Percentiles rank a stretch among this genome's conserved stretches.
phyloP scores from a whole-genome alignment of 106 monocot genomes.

The Dendrobium officinale region DNA sequence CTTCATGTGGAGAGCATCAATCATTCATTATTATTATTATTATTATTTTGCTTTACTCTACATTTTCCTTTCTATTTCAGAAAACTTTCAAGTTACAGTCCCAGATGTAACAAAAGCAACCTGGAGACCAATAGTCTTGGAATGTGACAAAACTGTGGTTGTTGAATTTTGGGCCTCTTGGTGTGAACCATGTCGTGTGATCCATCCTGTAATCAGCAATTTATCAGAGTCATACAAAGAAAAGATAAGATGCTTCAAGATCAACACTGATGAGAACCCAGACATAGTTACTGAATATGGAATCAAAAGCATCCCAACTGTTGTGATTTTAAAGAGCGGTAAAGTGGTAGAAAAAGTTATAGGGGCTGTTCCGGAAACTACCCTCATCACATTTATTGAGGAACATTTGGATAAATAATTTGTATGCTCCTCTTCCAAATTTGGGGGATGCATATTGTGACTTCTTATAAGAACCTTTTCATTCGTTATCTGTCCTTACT shows the following conservation, averaged over 20 bases:
- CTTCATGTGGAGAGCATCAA: no score
- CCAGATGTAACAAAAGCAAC: constrained; percentile 4
- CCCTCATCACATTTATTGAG: constrained; percentile 15
- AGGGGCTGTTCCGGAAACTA: constrained; percentile 33
- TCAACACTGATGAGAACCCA: constrained; percentile 38
- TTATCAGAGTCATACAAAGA: constrained; percentile 19
- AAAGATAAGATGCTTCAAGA: constrained; percentile 24
- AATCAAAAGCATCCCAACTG: constrained; percentile 41
- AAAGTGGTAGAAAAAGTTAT: constrained; percentile 34
- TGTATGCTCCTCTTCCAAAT: neutral
- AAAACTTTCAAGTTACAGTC: neutral
- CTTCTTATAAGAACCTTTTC: neutral
- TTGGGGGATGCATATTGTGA: neutral
- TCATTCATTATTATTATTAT: neutral
- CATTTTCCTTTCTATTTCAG: neutral
- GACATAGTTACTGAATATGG: constrained; percentile 23
- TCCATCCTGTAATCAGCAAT: constrained; percentile 24
- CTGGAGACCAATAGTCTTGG: constrained; percentile 2
- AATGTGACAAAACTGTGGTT: constrained; percentile 14
- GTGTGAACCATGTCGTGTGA: constrained; percentile 37
- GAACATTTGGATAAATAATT: constrained; percentile 16
- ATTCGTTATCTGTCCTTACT: neutral
- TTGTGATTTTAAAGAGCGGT: constrained; percentile 32
- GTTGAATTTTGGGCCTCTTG: constrained; percentile 46
- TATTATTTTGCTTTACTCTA: neutral